These are phyloP conservation scores for Sporothrix pseudoabietina DNA, from an alignment of 2,329 filamentous ascomycete genomes.

Conservation along the genomic window DNA sequence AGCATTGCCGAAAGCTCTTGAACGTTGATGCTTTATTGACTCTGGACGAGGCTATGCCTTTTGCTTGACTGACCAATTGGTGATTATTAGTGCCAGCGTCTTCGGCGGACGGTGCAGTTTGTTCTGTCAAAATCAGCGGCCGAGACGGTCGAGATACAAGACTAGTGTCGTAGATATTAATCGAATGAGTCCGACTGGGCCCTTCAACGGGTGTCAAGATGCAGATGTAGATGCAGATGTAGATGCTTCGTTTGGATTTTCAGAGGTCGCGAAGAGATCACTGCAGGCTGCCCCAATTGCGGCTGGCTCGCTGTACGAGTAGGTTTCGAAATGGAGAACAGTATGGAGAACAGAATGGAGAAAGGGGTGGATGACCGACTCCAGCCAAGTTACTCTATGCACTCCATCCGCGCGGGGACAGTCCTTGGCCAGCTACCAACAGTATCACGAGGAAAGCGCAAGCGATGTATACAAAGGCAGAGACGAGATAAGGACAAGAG, in stretches of 20 bases:
- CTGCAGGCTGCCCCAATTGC: neutral
- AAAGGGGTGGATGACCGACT: neutral
- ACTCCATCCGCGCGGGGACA: neutral
- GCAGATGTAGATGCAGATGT: neutral
- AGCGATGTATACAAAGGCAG: neutral
- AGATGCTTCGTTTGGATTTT: neutral
- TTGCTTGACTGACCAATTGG: neutral
- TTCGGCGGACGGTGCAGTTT: neutral
- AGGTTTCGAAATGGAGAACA: neutral
- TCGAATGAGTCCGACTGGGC: neutral
- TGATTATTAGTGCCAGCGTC: neutral
- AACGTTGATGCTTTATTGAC: too few relatives aligned
- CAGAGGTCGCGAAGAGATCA: neutral
- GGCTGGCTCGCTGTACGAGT: neutral
- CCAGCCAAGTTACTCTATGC: neutral
- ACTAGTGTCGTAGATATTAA: neutral
- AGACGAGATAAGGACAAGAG: neutral
- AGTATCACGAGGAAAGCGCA: neutral
- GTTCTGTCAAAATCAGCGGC: neutral
- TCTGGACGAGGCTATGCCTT: neutral
- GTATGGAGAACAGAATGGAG: neutral
- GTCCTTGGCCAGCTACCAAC: neutral
- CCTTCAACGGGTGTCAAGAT: too few relatives aligned
- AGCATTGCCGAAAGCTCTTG: neutral
- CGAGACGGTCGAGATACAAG: neutral